These are phyloP conservation scores for Pyrenophora seminiperda DNA, from an alignment of 2,329 filamentous ascomycete genomes.

Conservation along the genomic window DNA sequence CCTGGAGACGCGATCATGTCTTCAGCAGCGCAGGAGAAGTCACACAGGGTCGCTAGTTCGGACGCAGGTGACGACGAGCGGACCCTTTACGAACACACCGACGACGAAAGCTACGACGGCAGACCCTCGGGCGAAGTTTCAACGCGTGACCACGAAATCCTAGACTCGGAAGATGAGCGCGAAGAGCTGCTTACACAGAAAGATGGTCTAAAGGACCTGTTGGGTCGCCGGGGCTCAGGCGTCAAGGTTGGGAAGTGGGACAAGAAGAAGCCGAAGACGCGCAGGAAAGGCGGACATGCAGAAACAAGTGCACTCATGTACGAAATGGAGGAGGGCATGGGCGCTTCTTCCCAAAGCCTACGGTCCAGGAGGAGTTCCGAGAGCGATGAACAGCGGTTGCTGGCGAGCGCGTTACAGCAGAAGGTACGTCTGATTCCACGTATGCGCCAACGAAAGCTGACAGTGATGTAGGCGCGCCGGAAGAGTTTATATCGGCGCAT, in stretches of 20 bases:
- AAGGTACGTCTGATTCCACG: constrained; percentile 27
- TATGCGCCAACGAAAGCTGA: constrained; percentile 46
- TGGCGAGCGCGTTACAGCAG: constrained; percentile 55
- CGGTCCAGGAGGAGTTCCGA: constrained; percentile 48
- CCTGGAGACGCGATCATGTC: constrained; percentile 28
- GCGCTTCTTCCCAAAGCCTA: constrained; percentile 60
- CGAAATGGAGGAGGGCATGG: constrained; percentile 83
- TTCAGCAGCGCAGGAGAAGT: constrained; percentile 21
- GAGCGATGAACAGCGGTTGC: constrained; percentile 58
- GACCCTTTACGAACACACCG: constrained; percentile 40
- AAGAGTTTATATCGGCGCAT: constrained; percentile 49
- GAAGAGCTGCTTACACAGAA: constrained; percentile 49
- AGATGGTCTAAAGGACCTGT: constrained; percentile 30
- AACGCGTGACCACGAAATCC: constrained; percentile 47
- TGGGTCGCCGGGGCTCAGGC: constrained; percentile 34
- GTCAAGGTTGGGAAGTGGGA: constrained; percentile 39
- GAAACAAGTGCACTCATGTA: constrained; percentile 82
- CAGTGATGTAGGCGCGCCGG: constrained; percentile 26
- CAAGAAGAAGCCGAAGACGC: constrained; percentile 34
- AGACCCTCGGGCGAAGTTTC: constrained; percentile 45
- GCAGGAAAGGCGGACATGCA: constrained; percentile 57
- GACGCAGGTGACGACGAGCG: constrained; percentile 38
- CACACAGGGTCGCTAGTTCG: constrained; percentile 20
- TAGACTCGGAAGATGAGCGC: constrained; percentile 55
- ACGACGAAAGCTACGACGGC: constrained; percentile 40